Evolutionary conservation across 2,329 filamentous ascomycete genomes (phyloP), one percentile per base, ranked within the genome.

Genomic region (Beauveria rudraprayagi): DNA sequence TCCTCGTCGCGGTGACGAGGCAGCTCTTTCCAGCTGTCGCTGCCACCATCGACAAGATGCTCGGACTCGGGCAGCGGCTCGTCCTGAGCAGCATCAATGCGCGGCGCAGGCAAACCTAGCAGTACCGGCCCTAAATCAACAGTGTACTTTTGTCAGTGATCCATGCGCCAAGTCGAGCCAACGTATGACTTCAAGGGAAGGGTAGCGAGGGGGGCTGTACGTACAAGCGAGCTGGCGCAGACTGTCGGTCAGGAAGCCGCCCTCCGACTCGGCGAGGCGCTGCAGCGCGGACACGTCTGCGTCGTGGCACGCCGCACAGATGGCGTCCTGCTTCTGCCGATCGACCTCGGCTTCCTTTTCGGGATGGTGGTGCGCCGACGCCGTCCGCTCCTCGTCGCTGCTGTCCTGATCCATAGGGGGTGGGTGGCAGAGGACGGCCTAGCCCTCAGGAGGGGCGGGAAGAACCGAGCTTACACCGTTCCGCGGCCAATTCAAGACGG

Each of bases 1-100:
- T 89, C 86, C 73, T 99, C 94, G 69, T 99, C 94, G 40, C 77
- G 78, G 75, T 99, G 94, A n/a, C 75, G 80, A 34, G 88, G 83
- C 46, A 96, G 77, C n/a, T 79, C 70, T 64, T 77, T 76, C 88
- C 88, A 90, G 52, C 73, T 68, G 61, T 57, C 67, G 41, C 64
- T 51, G 11, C 63, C 59, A 55, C 64, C 57, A 56, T 64, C 63
- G 9, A 64, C 60, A 53, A 64, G 59, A 53, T 64, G 62, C 17
- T 67, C 65, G 17, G 63, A 60, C 2, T 64, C 57, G 19, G 65
- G 26, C 17, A 59, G 61, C 16, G 28, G 10, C 30, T 53, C 61
- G 37, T 64, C 63, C 65, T 64, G 62, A 63, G 63, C 55, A 56
- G 63, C 55, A 56, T 41, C 51, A 43, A 54, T 50, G 16, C n/a